A percentile compares a stretch with the other conserved stretches of the same genome.
Evolutionary conservation across 2,329 filamentous ascomycete genomes (phyloP).

Genomic region (Hypoxylon sp.): DNA sequence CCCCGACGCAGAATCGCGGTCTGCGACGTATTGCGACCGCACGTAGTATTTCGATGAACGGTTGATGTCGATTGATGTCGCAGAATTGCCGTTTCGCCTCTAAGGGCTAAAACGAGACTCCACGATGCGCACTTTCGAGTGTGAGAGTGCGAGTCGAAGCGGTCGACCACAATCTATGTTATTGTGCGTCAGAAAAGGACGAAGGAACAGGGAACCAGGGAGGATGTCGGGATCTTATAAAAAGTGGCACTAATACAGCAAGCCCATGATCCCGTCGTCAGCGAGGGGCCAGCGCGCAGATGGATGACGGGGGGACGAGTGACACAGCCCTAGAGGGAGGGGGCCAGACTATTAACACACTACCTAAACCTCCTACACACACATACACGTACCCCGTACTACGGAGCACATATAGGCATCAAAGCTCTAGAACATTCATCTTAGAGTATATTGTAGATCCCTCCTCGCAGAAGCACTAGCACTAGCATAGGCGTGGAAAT

Average conservation of each 20-base stretch:
- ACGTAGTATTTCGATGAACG: background rate
- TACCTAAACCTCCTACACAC: slow-evolving; percentile 8
- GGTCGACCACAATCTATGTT: slow-evolving; percentile 44
- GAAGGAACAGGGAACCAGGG: slow-evolving; percentile 44
- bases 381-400: slow-evolving; percentile 40
- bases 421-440: slow-evolving; percentile 45
- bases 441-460: slow-evolving; percentile 37
- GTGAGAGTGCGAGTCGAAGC: slow-evolving; percentile 38
- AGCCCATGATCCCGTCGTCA: slow-evolving; percentile 46
- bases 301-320: slow-evolving; percentile 43
- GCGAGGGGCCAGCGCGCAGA: slow-evolving; percentile 40
- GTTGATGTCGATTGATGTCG: slow-evolving; percentile 2
- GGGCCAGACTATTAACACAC: slow-evolving; percentile 26
- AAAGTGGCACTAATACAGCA: slow-evolving; percentile 45
- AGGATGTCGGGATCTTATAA: slow-evolving; percentile 50
- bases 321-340: slow-evolving; percentile 48
- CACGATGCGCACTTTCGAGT: slow-evolving; percentile 36
- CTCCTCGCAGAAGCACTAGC: slow-evolving; percentile 32
- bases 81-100: slow-evolving; percentile 38
- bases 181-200: slow-evolving; percentile 45
- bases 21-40: slow-evolving; percentile 1
- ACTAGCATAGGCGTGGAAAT: slow-evolving; percentile 34
- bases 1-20: slow-evolving; percentile 3
- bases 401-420: slow-evolving; percentile 42
- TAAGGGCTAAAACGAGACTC: slow-evolving; percentile 44